phyloP scores from a whole-genome alignment of 495 filamentous ascomycete species.

The Tuber calosporum region DNA sequence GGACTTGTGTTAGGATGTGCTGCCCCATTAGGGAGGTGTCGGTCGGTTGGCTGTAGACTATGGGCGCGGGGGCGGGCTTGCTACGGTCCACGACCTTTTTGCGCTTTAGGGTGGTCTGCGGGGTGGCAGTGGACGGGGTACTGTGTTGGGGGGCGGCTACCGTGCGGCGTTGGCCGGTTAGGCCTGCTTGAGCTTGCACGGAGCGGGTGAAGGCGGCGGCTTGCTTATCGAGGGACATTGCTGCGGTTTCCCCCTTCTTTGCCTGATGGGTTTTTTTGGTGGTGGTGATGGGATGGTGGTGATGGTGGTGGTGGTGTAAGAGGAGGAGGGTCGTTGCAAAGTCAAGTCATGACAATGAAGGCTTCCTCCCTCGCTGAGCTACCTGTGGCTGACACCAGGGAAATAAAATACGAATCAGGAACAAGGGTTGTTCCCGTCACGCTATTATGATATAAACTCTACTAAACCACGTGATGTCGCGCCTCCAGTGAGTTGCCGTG shows the following conservation, averaged over 20 bases:
- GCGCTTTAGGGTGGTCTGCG: constrained; percentile 24
- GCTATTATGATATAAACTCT: neutral
- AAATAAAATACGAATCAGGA: neutral
- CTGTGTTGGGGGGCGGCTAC: constrained; percentile 16
- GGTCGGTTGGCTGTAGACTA: constrained; percentile 70
- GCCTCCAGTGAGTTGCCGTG: neutral
- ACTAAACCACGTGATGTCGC: neutral
- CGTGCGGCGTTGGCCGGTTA: constrained; percentile 30
- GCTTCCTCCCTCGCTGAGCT: neutral
- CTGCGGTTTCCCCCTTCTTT: neutral
- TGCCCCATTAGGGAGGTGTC: constrained; percentile 64
- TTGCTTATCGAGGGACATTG: constrained; percentile 41
- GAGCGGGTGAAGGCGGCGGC: constrained; percentile 40
- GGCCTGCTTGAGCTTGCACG: constrained; percentile 43
- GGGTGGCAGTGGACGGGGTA: constrained; percentile 5
- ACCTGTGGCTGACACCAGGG: neutral
- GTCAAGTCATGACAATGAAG: neutral
- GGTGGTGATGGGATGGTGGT: neutral
- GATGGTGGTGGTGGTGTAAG: neutral
- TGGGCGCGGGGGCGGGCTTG: constrained; percentile 26
- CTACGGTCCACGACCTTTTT: constrained; percentile 31
- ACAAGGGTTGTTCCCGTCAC: neutral
- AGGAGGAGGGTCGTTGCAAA: neutral
- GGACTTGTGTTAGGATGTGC: constrained; percentile 74
- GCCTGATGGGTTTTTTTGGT: neutral